Percentiles rank a stretch among this genome's conserved stretches.
Conservation (phyloP, 1,284 basidiomycete genomes). For the Ceratobasidium theobromae region DNA sequence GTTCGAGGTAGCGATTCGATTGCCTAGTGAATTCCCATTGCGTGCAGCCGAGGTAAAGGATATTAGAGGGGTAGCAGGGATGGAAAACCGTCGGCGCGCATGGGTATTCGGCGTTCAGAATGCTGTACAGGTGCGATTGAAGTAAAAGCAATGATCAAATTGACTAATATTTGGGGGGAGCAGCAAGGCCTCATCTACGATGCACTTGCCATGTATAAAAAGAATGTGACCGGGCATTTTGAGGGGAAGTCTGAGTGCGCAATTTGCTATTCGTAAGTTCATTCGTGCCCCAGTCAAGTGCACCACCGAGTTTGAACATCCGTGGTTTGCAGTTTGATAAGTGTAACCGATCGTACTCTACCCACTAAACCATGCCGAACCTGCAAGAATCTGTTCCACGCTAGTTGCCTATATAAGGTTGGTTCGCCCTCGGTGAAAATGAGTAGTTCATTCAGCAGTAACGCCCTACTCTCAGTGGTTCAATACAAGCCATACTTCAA, state of each 20-base stretch:
- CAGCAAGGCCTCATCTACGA: conserved; percentile 92
- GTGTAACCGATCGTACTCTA: conserved; percentile 83
- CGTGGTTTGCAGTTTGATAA: conserved; percentile 73
- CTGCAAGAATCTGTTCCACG: conserved; percentile 95
- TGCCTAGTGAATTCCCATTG: conserved; percentile 91
- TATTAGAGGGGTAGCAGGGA: conserved; percentile 81
- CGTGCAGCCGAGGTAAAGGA: conserved; percentile 87
- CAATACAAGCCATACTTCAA: conserved; percentile 83
- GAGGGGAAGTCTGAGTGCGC: conserved; percentile 93
- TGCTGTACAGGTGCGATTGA: conserved; percentile 70
- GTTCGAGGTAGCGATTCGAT: conserved; percentile 85
- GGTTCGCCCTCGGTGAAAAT: conserved; percentile 37
- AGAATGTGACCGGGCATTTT: conserved; percentile 89
- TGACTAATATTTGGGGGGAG: not conserved
- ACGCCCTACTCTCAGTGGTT: conserved; percentile 68
- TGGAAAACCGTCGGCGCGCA: conserved; percentile 88
- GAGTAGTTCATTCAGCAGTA: not conserved
- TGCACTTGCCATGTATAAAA: conserved; percentile 90
- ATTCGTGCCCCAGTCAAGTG: not conserved
- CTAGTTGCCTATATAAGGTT: conserved; percentile 87
- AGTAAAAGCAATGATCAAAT: not conserved
- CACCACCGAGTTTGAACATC: not conserved
- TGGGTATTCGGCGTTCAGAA: conserved; percentile 96
- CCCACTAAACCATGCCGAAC: conserved; percentile 93
- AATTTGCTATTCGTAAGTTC: conserved; percentile 88